These are phyloP conservation scores for Botrytis pseudocinerea DNA, from an alignment of 2,329 filamentous ascomycete genomes.

Conservation along the genomic window DNA sequence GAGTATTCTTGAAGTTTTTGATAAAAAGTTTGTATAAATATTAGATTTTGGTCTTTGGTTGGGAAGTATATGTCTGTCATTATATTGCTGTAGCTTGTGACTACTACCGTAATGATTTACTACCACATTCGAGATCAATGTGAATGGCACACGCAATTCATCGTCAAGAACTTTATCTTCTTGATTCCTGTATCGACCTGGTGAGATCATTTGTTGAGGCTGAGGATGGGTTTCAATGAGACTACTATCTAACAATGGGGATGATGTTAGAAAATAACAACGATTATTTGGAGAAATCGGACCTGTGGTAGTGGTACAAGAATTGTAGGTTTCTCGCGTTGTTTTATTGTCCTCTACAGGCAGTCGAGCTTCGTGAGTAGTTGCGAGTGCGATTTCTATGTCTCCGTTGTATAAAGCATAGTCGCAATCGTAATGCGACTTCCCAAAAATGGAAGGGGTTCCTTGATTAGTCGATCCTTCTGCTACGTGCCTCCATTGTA, in stretches of 20 bases:
- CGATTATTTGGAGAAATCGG: background rate
- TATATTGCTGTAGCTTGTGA: background rate
- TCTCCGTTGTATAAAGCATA: background rate
- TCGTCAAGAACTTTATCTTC: background rate
- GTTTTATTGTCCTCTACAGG: background rate
- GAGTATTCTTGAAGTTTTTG: background rate
- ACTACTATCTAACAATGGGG: background rate
- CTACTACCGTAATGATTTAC: no score
- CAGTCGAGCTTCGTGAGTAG: no score
- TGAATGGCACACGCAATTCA: background rate
- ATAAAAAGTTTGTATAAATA: background rate
- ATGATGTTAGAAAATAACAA: background rate
- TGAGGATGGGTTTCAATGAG: background rate
- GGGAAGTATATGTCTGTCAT: no score
- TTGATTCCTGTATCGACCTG: no score
- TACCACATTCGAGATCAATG: background rate
- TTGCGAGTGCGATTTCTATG: background rate
- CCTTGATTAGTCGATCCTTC: no score
- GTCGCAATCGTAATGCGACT: background rate
- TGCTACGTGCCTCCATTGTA: background rate
- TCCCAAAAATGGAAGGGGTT: background rate
- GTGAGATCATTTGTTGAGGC: background rate
- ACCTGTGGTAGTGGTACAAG: background rate
- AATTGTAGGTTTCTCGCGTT: background rate
- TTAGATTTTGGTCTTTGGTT: background rate